Base-by-base conservation (phyloP, 805 yeast genomes). In the Candida incommunis region DNA sequence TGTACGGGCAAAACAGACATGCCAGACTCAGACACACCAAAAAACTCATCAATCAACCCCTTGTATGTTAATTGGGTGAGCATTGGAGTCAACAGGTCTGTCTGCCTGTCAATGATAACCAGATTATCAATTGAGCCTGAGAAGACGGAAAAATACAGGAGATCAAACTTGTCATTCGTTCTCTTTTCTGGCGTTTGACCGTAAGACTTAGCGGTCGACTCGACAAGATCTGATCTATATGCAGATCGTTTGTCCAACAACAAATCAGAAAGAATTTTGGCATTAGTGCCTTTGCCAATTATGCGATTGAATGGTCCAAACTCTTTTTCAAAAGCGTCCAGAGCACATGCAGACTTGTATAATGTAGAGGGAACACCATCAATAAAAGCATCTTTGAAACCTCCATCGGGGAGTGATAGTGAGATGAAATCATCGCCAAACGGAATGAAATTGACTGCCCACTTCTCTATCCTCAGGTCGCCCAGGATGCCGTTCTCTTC, bases 41-140 rank as follows among this genome's bases (percentile, higher is more conserved):
- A 69, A 11, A 76, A 58, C 53, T 88, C 96, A 58, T 83, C 88
- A 20, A 87, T 66, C 15, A 92, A 66, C 0, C 97, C 98, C 16
- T 74, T 68, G 58, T 88, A 90, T 2, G 86, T 82, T 53, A 88
- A 63, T 54, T 88, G 96, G 22, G 78, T 75, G 45, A 86, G 63
- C 9, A 85, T 54, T 1, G 86, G 80, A 1, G 94, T 76, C 3
- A 82, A 60, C 40, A 75, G 70, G 62, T 90, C 98, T 23, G 80
- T 59, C 44, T 79, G 75, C 42, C 98, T 67, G 56, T 90, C 97
- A 20, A 90, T 56, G 1, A 88, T 79, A 3, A 90, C 69, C 23
- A 88, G 62, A 55, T 90, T 94, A 43, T 67, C 71, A 23, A 66
- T 52, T 4, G 56, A 48, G 13, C 66, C 66, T 2, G 53, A 49